These are phyloP conservation scores for Ustilago loliicola DNA, from an alignment of 1,284 basidiomycete genomes.

Conservation along the genomic window DNA sequence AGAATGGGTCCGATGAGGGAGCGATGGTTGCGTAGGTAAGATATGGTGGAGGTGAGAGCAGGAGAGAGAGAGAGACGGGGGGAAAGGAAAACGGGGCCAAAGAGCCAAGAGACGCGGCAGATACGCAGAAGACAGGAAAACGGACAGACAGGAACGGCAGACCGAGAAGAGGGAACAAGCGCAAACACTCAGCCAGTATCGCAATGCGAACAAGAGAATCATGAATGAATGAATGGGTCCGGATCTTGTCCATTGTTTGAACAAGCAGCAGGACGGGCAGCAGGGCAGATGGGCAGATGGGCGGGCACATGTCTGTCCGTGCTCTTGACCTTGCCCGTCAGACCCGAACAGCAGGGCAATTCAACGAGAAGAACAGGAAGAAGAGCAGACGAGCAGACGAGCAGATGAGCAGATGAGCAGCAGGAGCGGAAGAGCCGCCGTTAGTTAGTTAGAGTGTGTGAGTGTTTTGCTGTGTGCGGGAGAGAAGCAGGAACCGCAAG, in stretches of 20 bases:
- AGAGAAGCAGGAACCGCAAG: conserved; percentile 3
- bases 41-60: neutral
- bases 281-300: no score
- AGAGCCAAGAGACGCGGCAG: neutral
- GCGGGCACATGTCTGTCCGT: no score
- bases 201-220: no score
- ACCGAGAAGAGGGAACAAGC: neutral
- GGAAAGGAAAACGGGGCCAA: neutral
- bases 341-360: no score
- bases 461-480: neutral
- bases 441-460: neutral
- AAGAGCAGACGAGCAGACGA: neutral
- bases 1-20: neutral
- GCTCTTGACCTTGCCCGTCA: no score
- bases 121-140: neutral
- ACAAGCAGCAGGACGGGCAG: no score
- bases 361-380: neutral
- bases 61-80: neutral
- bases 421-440: neutral
- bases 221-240: no score
- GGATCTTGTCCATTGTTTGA: no score
- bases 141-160: conserved; percentile 1
- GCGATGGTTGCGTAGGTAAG: neutral
- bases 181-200: no score
- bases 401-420: neutral